Conservation (phyloP, 2,329 filamentous ascomycete genomes). For the Curvularia verruculosa region DNA sequence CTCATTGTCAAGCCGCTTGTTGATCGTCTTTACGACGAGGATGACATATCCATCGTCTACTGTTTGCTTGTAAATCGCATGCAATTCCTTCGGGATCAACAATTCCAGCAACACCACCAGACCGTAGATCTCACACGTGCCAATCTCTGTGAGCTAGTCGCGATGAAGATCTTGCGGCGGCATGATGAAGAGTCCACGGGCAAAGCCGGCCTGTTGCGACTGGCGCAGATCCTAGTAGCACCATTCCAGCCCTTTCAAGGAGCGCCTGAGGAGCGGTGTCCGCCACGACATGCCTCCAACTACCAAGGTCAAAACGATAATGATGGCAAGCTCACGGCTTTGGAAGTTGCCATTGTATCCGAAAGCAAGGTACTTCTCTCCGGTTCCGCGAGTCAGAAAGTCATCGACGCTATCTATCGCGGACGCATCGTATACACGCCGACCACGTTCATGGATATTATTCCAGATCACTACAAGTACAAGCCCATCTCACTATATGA, state of each 20-base stretch:
- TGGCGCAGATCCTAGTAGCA: constrained; percentile 80
- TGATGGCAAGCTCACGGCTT: constrained; percentile 71
- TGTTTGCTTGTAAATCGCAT: constrained; percentile 82
- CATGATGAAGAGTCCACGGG: constrained; percentile 80
- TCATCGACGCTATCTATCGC: constrained; percentile 81
- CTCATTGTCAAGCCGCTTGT: constrained; percentile 79
- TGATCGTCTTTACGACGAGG: constrained; percentile 79
- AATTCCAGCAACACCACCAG: constrained; percentile 75
- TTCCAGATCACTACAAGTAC: constrained; percentile 85
- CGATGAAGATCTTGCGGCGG: constrained; percentile 75
- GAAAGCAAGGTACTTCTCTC: constrained; percentile 80
- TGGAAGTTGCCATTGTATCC: constrained; percentile 83
- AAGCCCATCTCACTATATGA: constrained; percentile 83
- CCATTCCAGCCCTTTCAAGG: constrained; percentile 88
- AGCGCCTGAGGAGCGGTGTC: constrained; percentile 70
- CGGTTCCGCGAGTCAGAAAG: constrained; percentile 78
- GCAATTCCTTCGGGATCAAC: constrained; percentile 79
- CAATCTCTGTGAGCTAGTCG: constrained; percentile 78
- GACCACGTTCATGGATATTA: constrained; percentile 79
- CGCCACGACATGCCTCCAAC: constrained; percentile 59
- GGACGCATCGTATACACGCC: constrained; percentile 83
- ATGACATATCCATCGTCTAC: constrained; percentile 84
- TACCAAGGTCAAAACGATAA: constrained; percentile 55
- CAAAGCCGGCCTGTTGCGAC: constrained; percentile 70
- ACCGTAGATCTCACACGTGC: constrained; percentile 81